Conservation (phyloP, 2,329 filamentous ascomycete species). For the Tolypocladium nubicola region DNA sequence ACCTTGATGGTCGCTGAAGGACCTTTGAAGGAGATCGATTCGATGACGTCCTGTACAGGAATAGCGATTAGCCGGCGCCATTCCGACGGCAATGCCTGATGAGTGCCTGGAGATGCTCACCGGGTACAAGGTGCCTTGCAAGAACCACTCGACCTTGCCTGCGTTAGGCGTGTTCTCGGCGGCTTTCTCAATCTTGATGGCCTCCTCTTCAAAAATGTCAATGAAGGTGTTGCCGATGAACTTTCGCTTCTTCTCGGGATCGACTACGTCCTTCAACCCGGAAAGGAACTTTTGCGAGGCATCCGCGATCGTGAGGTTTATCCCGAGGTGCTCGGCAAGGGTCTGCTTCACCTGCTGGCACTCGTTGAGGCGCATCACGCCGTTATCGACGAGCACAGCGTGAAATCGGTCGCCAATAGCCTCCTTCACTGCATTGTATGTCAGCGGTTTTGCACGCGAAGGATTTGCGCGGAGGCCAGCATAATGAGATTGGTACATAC, state of each 20-base stretch:
- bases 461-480: background rate
- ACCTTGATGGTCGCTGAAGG: constrained; percentile 40
- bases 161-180: constrained; percentile 55
- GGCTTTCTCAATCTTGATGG: constrained; percentile 55
- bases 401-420: constrained; percentile 54
- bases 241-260: constrained; percentile 79
- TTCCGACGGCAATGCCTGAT: background rate
- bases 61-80: background rate
- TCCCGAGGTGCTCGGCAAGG: constrained; percentile 67
- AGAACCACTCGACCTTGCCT: constrained; percentile 75
- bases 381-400: constrained; percentile 78
- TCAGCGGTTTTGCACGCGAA: background rate
- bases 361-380: constrained; percentile 70
- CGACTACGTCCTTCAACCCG: constrained; percentile 62
- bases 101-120: constrained; percentile 15
- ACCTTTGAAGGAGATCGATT: constrained; percentile 36
- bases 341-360: constrained; percentile 72
- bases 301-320: constrained; percentile 84
- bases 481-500: background rate
- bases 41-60: constrained; percentile 25
- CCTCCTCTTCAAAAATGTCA: constrained; percentile 70
- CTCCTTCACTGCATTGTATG: constrained; percentile 49
- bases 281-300: constrained; percentile 67
- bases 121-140: constrained; percentile 78
- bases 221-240: constrained; percentile 66